A percentile compares a stretch with the other conserved stretches of the same genome.
These are phyloP conservation scores for Epichloe gansuensis DNA, from an alignment of 2,329 filamentous ascomycete genomes.

Conservation along the genomic window DNA sequence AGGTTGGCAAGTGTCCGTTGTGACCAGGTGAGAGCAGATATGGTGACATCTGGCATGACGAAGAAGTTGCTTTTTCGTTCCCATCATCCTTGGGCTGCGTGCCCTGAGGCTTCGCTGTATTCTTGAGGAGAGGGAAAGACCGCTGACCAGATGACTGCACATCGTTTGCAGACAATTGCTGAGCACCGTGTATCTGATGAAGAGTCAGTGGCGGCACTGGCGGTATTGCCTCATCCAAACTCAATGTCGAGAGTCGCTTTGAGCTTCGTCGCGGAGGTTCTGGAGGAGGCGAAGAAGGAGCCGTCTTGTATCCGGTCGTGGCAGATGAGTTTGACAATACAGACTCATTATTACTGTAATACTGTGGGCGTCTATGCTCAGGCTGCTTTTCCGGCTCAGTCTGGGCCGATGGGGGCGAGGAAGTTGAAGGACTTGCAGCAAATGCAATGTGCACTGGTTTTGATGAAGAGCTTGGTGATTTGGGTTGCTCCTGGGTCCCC, in stretches of 20 bases:
- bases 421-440: background rate
- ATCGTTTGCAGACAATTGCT: background rate
- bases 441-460: conserved; percentile 1
- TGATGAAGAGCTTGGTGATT: background rate
- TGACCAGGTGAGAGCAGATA: background rate
- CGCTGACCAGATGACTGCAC: background rate
- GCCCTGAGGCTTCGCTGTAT: background rate
- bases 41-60: background rate
- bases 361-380: conserved; percentile 1
- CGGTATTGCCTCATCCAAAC: conserved; percentile 3
- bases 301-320: conserved; percentile 8
- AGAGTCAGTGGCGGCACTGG: background rate
- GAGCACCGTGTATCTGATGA: background rate
- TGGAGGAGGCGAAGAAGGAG: conserved; percentile 12
- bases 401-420: background rate
- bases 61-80: background rate
- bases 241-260: conserved; percentile 13
- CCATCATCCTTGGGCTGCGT: background rate
- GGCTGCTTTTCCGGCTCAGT: background rate
- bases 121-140: conserved; percentile 1
- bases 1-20: conserved; percentile 8
- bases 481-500: background rate
- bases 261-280: conserved; percentile 18
- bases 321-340: conserved; percentile 5
- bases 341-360: conserved; percentile 8